phyloP scores from a whole-genome alignment of 2,329 filamentous ascomycete genomes.

The Westerdykella ornata region DNA sequence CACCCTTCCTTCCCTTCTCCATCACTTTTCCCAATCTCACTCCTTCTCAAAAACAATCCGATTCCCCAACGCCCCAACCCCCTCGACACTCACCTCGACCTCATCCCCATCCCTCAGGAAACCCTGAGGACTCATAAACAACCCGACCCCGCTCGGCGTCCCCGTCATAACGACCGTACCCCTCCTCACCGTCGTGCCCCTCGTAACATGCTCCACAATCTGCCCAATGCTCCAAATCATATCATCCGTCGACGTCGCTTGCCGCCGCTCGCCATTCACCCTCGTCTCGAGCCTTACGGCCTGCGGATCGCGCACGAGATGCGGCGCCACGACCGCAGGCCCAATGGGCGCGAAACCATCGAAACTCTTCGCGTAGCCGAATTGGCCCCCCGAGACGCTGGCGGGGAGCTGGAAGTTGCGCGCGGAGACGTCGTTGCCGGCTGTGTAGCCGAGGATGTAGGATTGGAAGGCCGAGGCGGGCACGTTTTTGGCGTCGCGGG shows the following conservation, averaged over 20 bases:
- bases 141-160: slow-evolving; percentile 39
- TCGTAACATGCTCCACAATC: slow-evolving; percentile 41
- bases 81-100: slow-evolving; percentile 31
- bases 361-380: slow-evolving; percentile 41
- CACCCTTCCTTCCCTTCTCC: neutral
- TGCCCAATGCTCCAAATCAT: slow-evolving; percentile 43
- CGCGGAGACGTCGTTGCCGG: slow-evolving; percentile 57
- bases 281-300: slow-evolving; percentile 34
- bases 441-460: slow-evolving; percentile 59
- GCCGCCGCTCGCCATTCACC: slow-evolving; percentile 42
- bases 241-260: slow-evolving; percentile 41
- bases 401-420: slow-evolving; percentile 46
- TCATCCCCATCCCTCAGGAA: slow-evolving; percentile 33
- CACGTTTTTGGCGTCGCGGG: slow-evolving; percentile 31
- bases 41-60: slow-evolving; percentile 29
- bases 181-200: slow-evolving; percentile 43
- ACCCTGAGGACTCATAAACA: slow-evolving; percentile 35
- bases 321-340: slow-evolving; percentile 34
- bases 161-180: slow-evolving; percentile 48
- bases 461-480: slow-evolving; percentile 50
- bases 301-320: slow-evolving; percentile 29
- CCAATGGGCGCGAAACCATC: slow-evolving; percentile 43
- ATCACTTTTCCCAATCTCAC: neutral
- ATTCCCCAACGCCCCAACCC: slow-evolving; percentile 32
- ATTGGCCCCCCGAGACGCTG: slow-evolving; percentile 30